Percentiles rank a stretch among this genome's conserved stretches.
These are phyloP conservation scores for Botryotinia calthae DNA, from an alignment of 2,329 filamentous ascomycete genomes.

Conservation along the genomic window DNA sequence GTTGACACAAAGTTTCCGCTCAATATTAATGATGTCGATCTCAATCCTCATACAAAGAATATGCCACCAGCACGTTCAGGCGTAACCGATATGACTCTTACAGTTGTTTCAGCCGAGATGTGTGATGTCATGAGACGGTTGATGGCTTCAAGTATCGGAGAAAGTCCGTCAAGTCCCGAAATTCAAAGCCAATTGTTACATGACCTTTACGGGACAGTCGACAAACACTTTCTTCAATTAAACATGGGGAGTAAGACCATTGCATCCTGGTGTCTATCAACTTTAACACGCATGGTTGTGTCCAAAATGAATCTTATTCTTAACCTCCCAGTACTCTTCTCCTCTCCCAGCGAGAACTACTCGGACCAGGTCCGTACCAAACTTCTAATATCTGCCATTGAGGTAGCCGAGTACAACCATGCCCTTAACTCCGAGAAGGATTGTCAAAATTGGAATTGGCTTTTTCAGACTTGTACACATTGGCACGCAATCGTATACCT, in stretches of 20 bases:
- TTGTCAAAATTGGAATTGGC: slow-evolving; percentile 45
- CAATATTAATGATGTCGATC: slow-evolving; percentile 49
- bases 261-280: slow-evolving; percentile 42
- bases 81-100: slow-evolving; percentile 26
- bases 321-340: slow-evolving; percentile 52
- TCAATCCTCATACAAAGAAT: slow-evolving; percentile 37
- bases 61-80: slow-evolving; percentile 18
- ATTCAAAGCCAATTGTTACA: slow-evolving; percentile 48
- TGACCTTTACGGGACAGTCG: slow-evolving; percentile 45
- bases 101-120: slow-evolving; percentile 18
- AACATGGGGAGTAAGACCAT: slow-evolving; percentile 38
- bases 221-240: slow-evolving; percentile 46
- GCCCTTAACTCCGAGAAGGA: slow-evolving; percentile 50
- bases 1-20: slow-evolving; percentile 49
- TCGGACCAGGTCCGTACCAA: slow-evolving; percentile 44
- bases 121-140: slow-evolving; percentile 27
- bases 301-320: slow-evolving; percentile 55
- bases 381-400: slow-evolving; percentile 51
- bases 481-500: slow-evolving; percentile 44
- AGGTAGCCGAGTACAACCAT: slow-evolving; percentile 56
- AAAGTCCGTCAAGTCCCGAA: slow-evolving; percentile 39
- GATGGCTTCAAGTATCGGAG: slow-evolving; percentile 38
- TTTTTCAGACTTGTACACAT: slow-evolving; percentile 42
- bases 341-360: slow-evolving; percentile 40
- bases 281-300: slow-evolving; percentile 48